Evolutionary conservation across 1,284 basidiomycete genomes (phyloP).

Genomic region (Pisolithus thermaeus): DNA sequence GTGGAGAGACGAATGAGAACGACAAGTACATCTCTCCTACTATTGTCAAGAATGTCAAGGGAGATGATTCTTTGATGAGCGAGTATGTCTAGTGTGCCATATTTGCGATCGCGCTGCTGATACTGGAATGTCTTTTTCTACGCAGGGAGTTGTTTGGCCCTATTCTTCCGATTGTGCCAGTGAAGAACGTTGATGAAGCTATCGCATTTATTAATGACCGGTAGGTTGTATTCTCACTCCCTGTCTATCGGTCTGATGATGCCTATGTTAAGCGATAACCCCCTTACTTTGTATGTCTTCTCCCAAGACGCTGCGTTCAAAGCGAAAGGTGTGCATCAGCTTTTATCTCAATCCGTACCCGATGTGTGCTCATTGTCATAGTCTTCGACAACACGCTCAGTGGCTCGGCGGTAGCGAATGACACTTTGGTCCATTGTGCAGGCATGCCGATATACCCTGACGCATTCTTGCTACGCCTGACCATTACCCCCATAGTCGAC

Average conservation of each 20-base stretch:
- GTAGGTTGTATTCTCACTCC: constrained; percentile 29
- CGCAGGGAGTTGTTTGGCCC: constrained; percentile 71
- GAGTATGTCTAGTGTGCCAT: constrained; percentile 42
- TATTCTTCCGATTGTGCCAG: constrained; percentile 71
- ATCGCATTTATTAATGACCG: constrained; percentile 62
- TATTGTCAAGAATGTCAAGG: constrained; percentile 55
- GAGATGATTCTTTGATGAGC: constrained; percentile 68
- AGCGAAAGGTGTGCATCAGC: constrained; percentile 42
- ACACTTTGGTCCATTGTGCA: constrained; percentile 49
- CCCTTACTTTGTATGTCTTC: constrained; percentile 76
- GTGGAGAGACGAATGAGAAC: constrained; percentile 60
- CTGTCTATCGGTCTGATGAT: neutral
- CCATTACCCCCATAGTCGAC: constrained; percentile 33
- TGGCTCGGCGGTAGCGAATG: constrained; percentile 65
- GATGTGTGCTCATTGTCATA: constrained; percentile 18
- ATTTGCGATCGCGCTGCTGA: neutral
- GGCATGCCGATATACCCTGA: constrained; percentile 31
- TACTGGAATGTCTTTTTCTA: constrained; percentile 3
- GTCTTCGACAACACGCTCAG: constrained; percentile 65
- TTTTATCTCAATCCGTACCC: neutral
- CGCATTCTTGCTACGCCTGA: neutral
- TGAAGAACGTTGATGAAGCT: constrained; percentile 67
- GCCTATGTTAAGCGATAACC: constrained; percentile 51
- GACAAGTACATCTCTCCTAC: constrained; percentile 65
- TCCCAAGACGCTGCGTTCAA: constrained; percentile 55